phyloP scores from a whole-genome alignment of 2,329 filamentous ascomycete genomes.

The Aureobasidium vineae region DNA sequence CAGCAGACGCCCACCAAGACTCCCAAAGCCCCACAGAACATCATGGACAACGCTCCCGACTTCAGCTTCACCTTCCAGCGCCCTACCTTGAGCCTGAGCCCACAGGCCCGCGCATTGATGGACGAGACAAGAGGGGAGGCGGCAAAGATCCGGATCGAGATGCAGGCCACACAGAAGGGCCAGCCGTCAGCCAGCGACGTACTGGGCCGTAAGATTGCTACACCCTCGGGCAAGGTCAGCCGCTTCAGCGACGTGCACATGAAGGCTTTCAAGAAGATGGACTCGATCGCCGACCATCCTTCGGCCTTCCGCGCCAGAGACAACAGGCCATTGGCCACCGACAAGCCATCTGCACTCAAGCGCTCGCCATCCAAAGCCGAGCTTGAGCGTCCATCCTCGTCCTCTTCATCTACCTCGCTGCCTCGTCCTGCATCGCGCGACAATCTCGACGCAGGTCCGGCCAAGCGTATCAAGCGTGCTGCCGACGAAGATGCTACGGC shows the following conservation, averaged over 20 bases:
- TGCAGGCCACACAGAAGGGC: conserved; percentile 61
- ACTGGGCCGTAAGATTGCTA: conserved; percentile 68
- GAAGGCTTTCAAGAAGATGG: conserved; percentile 94
- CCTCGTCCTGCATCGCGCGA: conserved; percentile 35
- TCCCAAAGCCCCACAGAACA: conserved; percentile 37
- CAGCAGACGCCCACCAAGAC: conserved; percentile 65
- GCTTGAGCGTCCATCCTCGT: conserved; percentile 51
- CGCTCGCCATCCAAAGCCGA: conserved; percentile 60
- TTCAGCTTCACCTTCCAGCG: conserved; percentile 65
- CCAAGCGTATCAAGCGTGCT: conserved; percentile 66
- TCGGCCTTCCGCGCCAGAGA: conserved; percentile 65
- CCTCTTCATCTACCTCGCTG: conserved; percentile 31
- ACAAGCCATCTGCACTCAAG: conserved; percentile 48
- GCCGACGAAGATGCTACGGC: conserved; percentile 68
- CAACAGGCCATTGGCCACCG: conserved; percentile 43
- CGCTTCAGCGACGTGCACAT: conserved; percentile 85
- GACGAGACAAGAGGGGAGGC: conserved; percentile 70
- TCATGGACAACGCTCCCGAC: conserved; percentile 48
- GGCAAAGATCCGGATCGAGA: conserved; percentile 65
- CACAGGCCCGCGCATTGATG: conserved; percentile 60
- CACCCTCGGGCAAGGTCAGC: conserved; percentile 71
- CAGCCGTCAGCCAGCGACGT: conserved; percentile 43
- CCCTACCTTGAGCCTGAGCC: conserved; percentile 58
- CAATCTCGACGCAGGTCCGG: conserved; percentile 41
- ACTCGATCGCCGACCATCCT: conserved; percentile 84